Conservation (phyloP, 192 early-diverging fungal species). For the Pilobolus umbonatus region DNA sequence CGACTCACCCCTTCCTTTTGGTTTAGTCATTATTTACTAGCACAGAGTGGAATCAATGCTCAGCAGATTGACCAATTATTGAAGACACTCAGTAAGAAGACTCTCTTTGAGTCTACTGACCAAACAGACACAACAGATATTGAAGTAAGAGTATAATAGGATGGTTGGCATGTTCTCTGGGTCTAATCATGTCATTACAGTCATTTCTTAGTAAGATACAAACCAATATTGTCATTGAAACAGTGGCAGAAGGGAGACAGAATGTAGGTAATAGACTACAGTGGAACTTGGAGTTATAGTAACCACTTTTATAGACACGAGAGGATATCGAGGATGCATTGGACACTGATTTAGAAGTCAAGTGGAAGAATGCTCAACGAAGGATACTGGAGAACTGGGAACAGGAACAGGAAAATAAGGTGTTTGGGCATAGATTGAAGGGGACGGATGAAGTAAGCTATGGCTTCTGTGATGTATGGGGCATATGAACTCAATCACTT, state of each 20-base stretch:
- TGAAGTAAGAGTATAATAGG: neutral
- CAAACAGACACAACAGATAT: neutral
- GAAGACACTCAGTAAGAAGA: neutral
- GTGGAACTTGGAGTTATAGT: neutral
- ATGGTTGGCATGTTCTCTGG: too few relatives aligned
- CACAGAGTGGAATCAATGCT: slow-evolving; percentile 9
- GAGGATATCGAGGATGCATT: neutral
- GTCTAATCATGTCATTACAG: neutral
- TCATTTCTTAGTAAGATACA: slow-evolving; percentile 2
- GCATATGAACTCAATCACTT: neutral
- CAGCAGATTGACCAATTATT: neutral
- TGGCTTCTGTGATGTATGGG: neutral
- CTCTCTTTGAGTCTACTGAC: neutral
- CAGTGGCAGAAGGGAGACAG: neutral
- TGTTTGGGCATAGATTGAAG: neutral
- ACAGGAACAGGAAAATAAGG: neutral
- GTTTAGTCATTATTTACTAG: slow-evolving; percentile 11
- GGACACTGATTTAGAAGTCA: slow-evolving; percentile 1
- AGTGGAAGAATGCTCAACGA: slow-evolving; percentile 4
- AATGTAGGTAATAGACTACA: neutral
- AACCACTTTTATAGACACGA: neutral
- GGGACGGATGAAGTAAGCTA: neutral
- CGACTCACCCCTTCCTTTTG: neutral
- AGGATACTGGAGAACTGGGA: slow-evolving; percentile 12
- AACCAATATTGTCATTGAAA: neutral